Evolutionary conservation across 352 stramenopile species (phyloP).

Genomic region (Pythium aristosporum): DNA sequence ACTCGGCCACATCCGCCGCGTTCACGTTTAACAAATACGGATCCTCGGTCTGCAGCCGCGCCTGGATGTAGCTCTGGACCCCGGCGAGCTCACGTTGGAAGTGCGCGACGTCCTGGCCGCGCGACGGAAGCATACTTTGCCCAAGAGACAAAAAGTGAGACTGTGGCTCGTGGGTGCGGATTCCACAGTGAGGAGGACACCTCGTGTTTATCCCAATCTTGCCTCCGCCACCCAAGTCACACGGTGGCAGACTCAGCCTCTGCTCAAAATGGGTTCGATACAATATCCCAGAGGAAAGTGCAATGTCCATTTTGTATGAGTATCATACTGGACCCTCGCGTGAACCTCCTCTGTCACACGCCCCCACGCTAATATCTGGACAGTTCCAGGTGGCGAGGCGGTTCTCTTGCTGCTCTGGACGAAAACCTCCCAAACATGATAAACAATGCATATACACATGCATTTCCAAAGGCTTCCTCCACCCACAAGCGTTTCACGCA

Average conservation of each 20-base stretch:
- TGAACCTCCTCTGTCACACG: slow-evolving; percentile 15
- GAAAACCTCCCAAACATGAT: too few species aligned
- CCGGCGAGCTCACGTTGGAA: slow-evolving; percentile 24
- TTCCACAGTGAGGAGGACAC: slow-evolving; percentile 13
- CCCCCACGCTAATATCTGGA: slow-evolving; percentile 3
- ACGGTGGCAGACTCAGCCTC: neutral
- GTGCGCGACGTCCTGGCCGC: neutral
- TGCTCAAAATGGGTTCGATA: slow-evolving; percentile 12
- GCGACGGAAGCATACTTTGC: slow-evolving; percentile 15
- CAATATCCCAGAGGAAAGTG: slow-evolving; percentile 3
- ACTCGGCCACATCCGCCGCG: slow-evolving; percentile 21
- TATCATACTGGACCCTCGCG: neutral
- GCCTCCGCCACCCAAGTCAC: slow-evolving; percentile 19
- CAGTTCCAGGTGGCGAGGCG: slow-evolving; percentile 8
- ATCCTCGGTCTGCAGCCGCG: slow-evolving; percentile 22
- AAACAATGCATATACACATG: neutral
- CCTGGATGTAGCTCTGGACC: slow-evolving; percentile 29
- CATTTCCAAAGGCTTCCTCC: neutral
- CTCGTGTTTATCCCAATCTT: neutral
- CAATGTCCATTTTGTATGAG: slow-evolving; percentile 10
- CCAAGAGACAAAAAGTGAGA: neutral
- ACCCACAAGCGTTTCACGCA: neutral
- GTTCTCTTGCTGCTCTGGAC: neutral
- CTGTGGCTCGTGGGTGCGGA: slow-evolving; percentile 4
- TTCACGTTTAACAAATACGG: slow-evolving; percentile 23